A percentile compares a stretch with the other conserved stretches of the same genome.
Conservation (phyloP, 495 filamentous ascomycete species). For the Penicillium chermesinum region DNA sequence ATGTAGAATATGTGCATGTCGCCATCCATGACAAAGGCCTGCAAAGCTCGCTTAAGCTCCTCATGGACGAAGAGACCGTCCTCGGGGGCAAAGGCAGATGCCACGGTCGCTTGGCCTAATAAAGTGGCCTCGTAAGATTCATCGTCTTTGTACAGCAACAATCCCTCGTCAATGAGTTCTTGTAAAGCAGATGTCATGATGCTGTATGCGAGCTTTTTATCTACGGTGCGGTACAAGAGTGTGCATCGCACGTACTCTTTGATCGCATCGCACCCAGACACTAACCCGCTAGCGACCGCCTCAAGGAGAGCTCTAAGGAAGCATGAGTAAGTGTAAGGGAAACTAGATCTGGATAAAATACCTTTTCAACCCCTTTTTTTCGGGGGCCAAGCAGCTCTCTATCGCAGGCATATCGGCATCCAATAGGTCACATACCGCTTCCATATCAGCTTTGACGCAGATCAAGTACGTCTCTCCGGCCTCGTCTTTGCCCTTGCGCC, state of each 20-base stretch:
- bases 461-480: slow-evolving; percentile 77
- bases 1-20: slow-evolving; percentile 82
- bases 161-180: slow-evolving; percentile 33
- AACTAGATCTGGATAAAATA: slow-evolving; percentile 15
- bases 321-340: slow-evolving; percentile 9
- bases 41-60: slow-evolving; percentile 62
- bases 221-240: slow-evolving; percentile 56
- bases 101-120: slow-evolving; percentile 67
- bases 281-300: slow-evolving; percentile 65
- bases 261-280: slow-evolving; percentile 61
- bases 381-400: slow-evolving; percentile 63
- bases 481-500: slow-evolving; percentile 78
- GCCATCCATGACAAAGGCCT: slow-evolving; percentile 76
- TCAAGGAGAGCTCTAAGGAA: slow-evolving; percentile 63
- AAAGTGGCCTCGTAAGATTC: slow-evolving; percentile 57
- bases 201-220: slow-evolving; percentile 50
- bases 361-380: slow-evolving; percentile 65
- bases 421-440: slow-evolving; percentile 64
- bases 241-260: slow-evolving; percentile 68
- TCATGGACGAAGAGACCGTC: slow-evolving; percentile 72
- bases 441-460: slow-evolving; percentile 64
- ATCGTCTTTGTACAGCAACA: slow-evolving; percentile 34
- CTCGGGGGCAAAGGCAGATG: slow-evolving; percentile 67
- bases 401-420: slow-evolving; percentile 68
- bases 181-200: slow-evolving; percentile 55